Conservation (phyloP, 495 filamentous ascomycete genomes). For the Articulospora tetracladia region DNA sequence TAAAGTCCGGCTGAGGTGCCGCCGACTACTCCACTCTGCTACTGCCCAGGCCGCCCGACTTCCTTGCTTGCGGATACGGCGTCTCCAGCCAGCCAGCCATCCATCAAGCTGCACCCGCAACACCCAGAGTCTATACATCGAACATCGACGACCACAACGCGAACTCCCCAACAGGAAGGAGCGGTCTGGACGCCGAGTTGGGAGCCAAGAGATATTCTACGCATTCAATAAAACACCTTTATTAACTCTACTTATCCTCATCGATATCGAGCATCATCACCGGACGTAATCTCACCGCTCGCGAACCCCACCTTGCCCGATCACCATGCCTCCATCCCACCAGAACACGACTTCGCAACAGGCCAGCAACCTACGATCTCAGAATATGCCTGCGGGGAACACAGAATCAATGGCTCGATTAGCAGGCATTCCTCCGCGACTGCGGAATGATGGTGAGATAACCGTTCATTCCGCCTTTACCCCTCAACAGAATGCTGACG, state of each 20-base stretch:
- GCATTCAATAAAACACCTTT: neutral
- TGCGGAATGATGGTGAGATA: slow-evolving; percentile 25
- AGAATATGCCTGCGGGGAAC: slow-evolving; percentile 5
- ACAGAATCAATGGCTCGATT: slow-evolving; percentile 16
- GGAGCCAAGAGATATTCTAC: neutral
- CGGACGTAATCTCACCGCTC: neutral
- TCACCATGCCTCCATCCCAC: slow-evolving; percentile 3
- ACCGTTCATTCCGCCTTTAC: neutral
- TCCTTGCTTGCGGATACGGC: neutral
- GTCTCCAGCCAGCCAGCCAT: neutral
- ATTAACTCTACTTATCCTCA: neutral
- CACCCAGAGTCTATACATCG: neutral
- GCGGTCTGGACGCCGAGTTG: neutral
- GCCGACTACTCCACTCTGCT: too few species aligned
- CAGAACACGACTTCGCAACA: slow-evolving; percentile 6
- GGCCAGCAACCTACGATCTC: slow-evolving; percentile 3
- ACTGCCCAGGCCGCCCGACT: too few species aligned
- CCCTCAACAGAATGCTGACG: neutral
- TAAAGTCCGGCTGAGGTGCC: neutral
- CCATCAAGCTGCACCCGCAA: too few species aligned
- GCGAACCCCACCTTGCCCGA: neutral
- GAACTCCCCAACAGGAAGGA: neutral
- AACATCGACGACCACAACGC: neutral
- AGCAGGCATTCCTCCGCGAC: slow-evolving; percentile 19
- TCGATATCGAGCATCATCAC: neutral